Percentiles rank a stretch among this genome's conserved stretches.
Evolutionary conservation across 2,329 filamentous ascomycete species (phyloP).

Genomic region (Fusarium luffae): DNA sequence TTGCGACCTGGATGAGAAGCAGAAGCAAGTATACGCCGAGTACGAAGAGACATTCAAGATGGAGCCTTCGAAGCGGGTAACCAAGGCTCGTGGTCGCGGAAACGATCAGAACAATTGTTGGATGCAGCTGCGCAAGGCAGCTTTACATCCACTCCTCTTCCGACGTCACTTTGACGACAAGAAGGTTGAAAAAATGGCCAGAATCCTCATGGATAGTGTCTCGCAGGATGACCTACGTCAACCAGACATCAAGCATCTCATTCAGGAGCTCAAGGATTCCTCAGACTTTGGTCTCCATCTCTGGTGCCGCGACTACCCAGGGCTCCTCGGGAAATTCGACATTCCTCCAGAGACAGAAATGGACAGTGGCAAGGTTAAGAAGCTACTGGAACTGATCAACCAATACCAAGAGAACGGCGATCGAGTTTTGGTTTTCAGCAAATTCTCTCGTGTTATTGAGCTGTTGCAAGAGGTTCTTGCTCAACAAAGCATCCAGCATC

Average conservation of each 20-base stretch:
- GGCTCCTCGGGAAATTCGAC: slow-evolving; percentile 64
- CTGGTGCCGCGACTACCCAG: slow-evolving; percentile 69
- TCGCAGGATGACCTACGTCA: slow-evolving; percentile 64
- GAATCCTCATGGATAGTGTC: slow-evolving; percentile 78
- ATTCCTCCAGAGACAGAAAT: slow-evolving; percentile 65
- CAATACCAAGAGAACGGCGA: slow-evolving; percentile 83
- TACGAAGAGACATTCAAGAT: slow-evolving; percentile 73
- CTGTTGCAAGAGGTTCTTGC: slow-evolving; percentile 87
- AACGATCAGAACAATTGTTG: slow-evolving; percentile 76
- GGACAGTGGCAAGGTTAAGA: slow-evolving; percentile 84
- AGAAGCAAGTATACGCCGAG: slow-evolving; percentile 77
- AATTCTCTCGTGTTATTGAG: slow-evolving; percentile 92
- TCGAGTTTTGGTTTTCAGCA: slow-evolving; percentile 89
- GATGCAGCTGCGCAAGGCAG: slow-evolving; percentile 91
- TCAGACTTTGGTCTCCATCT: slow-evolving; percentile 75
- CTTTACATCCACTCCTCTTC: slow-evolving; percentile 91
- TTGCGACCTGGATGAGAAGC: slow-evolving; percentile 80
- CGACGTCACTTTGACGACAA: slow-evolving; percentile 81
- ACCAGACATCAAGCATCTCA: slow-evolving; percentile 63
- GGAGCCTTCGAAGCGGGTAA: slow-evolving; percentile 64
- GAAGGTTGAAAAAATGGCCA: slow-evolving; percentile 80
- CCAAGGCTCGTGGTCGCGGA: slow-evolving; percentile 59
- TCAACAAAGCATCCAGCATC: slow-evolving; percentile 77
- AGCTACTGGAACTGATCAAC: slow-evolving; percentile 78
- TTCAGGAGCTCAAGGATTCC: slow-evolving; percentile 66